Conservation (phyloP, 345 rosid species). For the Ceriops tagal region DNA sequence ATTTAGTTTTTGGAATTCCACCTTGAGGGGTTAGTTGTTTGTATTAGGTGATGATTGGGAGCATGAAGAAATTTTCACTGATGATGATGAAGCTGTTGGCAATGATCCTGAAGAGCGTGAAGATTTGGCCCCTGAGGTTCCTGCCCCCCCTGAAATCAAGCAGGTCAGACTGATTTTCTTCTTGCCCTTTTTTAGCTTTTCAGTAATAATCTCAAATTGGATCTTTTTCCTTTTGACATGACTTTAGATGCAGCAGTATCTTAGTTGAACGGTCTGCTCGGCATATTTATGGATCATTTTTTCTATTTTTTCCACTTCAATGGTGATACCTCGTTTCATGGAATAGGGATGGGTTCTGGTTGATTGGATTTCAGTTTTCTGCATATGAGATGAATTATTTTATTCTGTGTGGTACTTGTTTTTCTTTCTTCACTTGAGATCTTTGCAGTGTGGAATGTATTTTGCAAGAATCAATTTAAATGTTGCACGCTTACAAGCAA, state of each 20-base stretch:
- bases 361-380: not conserved
- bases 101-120: conserved; percentile 90
- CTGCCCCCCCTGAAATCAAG: conserved; percentile 96
- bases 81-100: conserved; percentile 97
- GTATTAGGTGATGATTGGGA: conserved; percentile 95
- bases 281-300: no score
- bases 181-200: not conserved
- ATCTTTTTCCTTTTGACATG: not conserved
- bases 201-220: no score
- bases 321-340: not conserved
- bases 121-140: conserved; percentile 88
- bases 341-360: not conserved
- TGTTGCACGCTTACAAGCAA: not conserved
- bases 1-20: not conserved
- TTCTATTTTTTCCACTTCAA: no score
- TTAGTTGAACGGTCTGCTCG: not conserved
- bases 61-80: conserved; percentile 97
- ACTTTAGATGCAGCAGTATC: not conserved
- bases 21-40: conserved; percentile 12
- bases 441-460: not conserved
- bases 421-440: not conserved
- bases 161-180: conserved; percentile 43
- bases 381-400: not conserved
- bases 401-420: conserved; percentile 2
- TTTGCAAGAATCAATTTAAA: not conserved